Evolutionary conservation across 1,139 yeast species (phyloP), one percentile per base, ranked within the genome.

Genomic region (Pichia sp.): DNA sequence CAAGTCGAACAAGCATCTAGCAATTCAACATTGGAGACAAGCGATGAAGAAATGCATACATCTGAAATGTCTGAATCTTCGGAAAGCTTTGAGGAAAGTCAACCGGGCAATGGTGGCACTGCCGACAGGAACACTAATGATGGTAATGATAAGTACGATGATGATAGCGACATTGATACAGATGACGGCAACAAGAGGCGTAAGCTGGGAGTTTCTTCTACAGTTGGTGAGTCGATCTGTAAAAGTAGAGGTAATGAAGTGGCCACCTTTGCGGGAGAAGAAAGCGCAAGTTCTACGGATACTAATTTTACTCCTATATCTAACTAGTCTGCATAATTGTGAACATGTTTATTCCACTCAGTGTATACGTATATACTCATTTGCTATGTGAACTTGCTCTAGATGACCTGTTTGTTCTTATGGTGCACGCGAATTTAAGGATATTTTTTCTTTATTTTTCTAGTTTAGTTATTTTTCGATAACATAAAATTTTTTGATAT

Each of bases 151-250:
- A 55, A 54, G 26, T 55, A 45, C n/a, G 46, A 8, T 4, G 40
- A 26, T 30, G 53, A 31, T 13, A 46, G 15, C 16, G 47, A 30
- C 7, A 31, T 15, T 7, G 56, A 49, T n/a, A 16, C 16, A 42
- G 56, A 53, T 26, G 57, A 53, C 45, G 56, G 52, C 23, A 52
- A 51, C 44, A 59, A 57, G 42, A 50, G 60, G 36, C 51, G 57
- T 32, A 55, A 55, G 32, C 29, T 54, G 34, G 36, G 38, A 1
- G 23, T 32, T 36, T 13, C n/a, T 15, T 8, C 42, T n/a, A 5
- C 15, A 13, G 29, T 15, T 26, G 23, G 29, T 2, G 47, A 41
- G 13, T 5, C 44, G 8, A 29, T n/a, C 26, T n/a, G 7, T 8
- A 16, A 4, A 6, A 45, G 19, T 30, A 6, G 26, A 45, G 19